A percentile compares a stretch with the other conserved stretches of the same genome.
Conservation (phyloP, 202 grass and related monocot species). For the Brachypodium distachyon region DNA sequence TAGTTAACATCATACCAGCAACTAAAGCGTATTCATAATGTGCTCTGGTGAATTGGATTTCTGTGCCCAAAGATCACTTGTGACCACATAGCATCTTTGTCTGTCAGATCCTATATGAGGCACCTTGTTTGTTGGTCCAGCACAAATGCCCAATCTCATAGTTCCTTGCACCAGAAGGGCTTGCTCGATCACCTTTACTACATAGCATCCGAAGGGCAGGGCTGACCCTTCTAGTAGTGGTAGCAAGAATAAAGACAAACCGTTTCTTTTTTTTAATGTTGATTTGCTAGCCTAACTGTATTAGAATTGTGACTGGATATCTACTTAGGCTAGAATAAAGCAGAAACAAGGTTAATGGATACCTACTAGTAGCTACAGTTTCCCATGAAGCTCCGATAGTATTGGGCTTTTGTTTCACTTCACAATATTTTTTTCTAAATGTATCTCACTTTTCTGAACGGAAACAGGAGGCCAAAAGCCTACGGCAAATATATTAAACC, state of each 20-base stretch:
- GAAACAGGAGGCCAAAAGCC: too few species aligned
- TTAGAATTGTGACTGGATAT: slow-evolving; percentile 8
- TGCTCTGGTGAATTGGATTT: slow-evolving; percentile 31
- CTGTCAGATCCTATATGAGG: slow-evolving; percentile 3
- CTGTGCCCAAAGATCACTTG: slow-evolving; percentile 12
- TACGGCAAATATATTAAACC: too few species aligned
- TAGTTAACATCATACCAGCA: slow-evolving; percentile 28
- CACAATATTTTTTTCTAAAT: not conserved
- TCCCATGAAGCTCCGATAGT: not conserved
- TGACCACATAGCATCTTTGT: slow-evolving; percentile 32
- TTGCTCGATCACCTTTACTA: slow-evolving; percentile 9
- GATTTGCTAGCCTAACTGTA: slow-evolving; percentile 22
- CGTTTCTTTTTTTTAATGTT: not conserved
- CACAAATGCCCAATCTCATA: not conserved
- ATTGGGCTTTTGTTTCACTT: not conserved
- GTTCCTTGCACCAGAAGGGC: slow-evolving; percentile 20
- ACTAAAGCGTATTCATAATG: slow-evolving; percentile 19
- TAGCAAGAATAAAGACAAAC: slow-evolving; percentile 14
- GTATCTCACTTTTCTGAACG: too few species aligned
- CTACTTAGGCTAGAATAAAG: not conserved
- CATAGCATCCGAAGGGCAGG: slow-evolving; percentile 8
- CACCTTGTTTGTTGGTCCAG: slow-evolving; percentile 9
- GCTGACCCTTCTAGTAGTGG: slow-evolving; percentile 9
- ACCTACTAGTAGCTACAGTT: not conserved
- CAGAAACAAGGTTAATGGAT: not conserved